Evolutionary conservation across 2,329 filamentous ascomycete genomes (phyloP).

Genomic region (Sporothrix curviconia): DNA sequence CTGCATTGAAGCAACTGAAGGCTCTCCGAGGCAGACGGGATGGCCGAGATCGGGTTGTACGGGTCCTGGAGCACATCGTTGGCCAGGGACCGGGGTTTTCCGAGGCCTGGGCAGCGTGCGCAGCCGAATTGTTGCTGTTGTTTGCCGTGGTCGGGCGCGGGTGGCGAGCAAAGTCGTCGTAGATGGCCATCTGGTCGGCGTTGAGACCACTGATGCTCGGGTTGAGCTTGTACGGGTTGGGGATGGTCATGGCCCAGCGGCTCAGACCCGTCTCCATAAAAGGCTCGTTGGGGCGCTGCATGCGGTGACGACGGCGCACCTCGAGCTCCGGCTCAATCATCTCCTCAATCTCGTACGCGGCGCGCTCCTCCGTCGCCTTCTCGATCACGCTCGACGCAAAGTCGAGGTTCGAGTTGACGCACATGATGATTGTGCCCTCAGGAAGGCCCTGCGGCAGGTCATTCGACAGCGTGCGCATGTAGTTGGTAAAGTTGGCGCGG

Average conservation of each 20-base stretch:
- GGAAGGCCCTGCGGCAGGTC: conserved; percentile 72
- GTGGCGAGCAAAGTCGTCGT: conserved; percentile 90
- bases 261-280: conserved; percentile 78
- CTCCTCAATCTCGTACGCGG: conserved; percentile 89
- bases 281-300: conserved; percentile 70
- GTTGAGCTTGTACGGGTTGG: conserved; percentile 83
- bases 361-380: conserved; percentile 88
- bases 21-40: conserved; percentile 54
- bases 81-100: conserved; percentile 54
- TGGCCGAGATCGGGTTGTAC: conserved; percentile 48
- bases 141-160: conserved; percentile 49
- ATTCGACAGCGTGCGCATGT: conserved; percentile 66
- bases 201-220: conserved; percentile 67
- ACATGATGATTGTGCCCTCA: conserved; percentile 95
- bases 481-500: conserved; percentile 94
- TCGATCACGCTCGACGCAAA: conserved; percentile 90
- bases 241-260: conserved; percentile 89
- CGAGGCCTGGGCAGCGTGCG: conserved; percentile 53
- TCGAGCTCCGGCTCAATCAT: conserved; percentile 80
- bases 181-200: conserved; percentile 87
- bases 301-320: conserved; percentile 66
- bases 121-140: conserved; percentile 31
- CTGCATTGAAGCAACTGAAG: conserved; percentile 46
- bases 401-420: conserved; percentile 95
- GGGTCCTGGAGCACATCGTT: conserved; percentile 60